Percentiles rank a stretch among this genome's conserved stretches.
Evolutionary conservation across 2,329 filamentous ascomycete genomes (phyloP).

Genomic region (Colletotrichum sp.): DNA sequence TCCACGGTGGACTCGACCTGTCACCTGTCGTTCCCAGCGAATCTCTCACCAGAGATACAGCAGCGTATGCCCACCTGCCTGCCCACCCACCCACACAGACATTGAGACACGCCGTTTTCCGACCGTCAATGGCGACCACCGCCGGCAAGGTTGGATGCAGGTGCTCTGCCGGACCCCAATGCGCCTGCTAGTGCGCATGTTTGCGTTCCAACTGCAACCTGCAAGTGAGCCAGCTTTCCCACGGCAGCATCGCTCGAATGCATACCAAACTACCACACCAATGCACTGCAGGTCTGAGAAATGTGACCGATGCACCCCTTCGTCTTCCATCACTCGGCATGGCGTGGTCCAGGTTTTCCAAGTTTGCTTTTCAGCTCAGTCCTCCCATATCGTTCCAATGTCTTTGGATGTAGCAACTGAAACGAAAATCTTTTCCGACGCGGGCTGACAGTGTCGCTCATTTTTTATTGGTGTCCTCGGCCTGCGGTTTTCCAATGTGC

Average conservation of each 20-base stretch:
- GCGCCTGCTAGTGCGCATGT: background rate
- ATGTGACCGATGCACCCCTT: conserved; percentile 14
- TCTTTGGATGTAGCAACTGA: background rate
- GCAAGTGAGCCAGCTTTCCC: background rate
- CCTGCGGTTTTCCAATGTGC: background rate
- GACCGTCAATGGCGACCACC: background rate
- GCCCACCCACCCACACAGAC: background rate
- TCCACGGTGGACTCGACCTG: background rate
- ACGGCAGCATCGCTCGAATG: background rate
- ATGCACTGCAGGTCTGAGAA: conserved; percentile 13
- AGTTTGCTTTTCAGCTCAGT: background rate
- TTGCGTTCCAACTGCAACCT: background rate
- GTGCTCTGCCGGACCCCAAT: background rate
- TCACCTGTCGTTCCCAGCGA: background rate
- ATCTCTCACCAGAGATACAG: background rate
- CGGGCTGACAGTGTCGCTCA: background rate
- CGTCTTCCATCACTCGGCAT: conserved; percentile 9
- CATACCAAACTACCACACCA: background rate
- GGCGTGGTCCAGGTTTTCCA: background rate
- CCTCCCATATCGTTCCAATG: background rate
- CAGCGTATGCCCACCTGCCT: background rate
- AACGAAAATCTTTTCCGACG: background rate
- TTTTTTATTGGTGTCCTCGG: background rate
- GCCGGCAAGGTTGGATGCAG: background rate
- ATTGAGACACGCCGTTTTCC: background rate